phyloP scores from a whole-genome alignment of 192 early-diverging fungal genomes.

The Rhizoclosmatium globosum region DNA sequence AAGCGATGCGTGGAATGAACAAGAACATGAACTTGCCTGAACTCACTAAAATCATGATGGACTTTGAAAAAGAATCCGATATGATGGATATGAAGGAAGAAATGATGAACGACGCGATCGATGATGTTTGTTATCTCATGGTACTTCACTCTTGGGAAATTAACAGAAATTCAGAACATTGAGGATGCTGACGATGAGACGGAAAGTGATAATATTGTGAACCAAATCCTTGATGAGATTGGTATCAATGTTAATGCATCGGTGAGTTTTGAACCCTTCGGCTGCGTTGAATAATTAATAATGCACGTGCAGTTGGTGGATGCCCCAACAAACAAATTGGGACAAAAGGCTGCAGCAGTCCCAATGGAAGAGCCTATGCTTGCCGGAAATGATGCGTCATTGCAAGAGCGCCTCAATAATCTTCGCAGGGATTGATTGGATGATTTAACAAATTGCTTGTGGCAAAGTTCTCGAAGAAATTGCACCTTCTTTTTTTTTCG shows the following conservation, averaged over 20 bases:
- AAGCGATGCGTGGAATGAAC: slow-evolving; percentile 98
- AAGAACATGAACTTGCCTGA: slow-evolving; percentile 90
- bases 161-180: slow-evolving; percentile 57
- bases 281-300: background rate
- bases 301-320: slow-evolving; percentile 42
- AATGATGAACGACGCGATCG: slow-evolving; percentile 98
- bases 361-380: slow-evolving; percentile 32
- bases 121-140: slow-evolving; percentile 66
- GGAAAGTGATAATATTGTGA: slow-evolving; percentile 89
- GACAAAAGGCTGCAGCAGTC: slow-evolving; percentile 26
- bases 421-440: slow-evolving; percentile 77
- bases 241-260: slow-evolving; percentile 80
- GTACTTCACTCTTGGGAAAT: background rate
- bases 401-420: slow-evolving; percentile 90
- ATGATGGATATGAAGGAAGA: slow-evolving; percentile 99
- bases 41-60: slow-evolving; percentile 96
- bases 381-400: slow-evolving; percentile 58
- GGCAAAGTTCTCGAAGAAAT: background rate
- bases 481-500: background rate
- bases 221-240: slow-evolving; percentile 95
- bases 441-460: slow-evolving; percentile 1
- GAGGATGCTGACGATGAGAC: slow-evolving; percentile 94
- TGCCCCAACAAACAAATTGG: slow-evolving; percentile 40
- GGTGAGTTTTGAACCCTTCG: slow-evolving; percentile 57
- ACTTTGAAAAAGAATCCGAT: slow-evolving; percentile 94